Conservation (phyloP, 805 yeast species). For the Candida peoriensis region DNA sequence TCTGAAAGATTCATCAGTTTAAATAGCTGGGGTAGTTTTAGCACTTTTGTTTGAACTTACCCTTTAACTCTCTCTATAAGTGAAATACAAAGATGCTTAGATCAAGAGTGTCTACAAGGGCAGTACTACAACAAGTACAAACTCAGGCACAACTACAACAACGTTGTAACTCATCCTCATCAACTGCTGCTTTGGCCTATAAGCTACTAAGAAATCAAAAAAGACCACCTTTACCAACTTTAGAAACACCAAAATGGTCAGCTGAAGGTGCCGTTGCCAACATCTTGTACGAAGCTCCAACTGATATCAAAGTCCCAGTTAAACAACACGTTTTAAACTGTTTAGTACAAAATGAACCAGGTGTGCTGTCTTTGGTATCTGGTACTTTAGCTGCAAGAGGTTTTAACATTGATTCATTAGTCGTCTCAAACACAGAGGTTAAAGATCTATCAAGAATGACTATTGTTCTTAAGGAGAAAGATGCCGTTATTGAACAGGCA, state of each 20-base stretch:
- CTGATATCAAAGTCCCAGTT: conserved; percentile 48
- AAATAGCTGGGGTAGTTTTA: too few relatives aligned
- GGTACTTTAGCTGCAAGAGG: conserved; percentile 98
- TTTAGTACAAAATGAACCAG: conserved; percentile 97
- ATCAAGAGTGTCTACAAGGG: too few relatives aligned
- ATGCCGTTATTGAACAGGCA: conserved; percentile 95
- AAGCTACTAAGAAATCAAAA: conserved; percentile 79
- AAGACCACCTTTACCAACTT: conserved; percentile 87
- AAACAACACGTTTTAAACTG: conserved; percentile 92
- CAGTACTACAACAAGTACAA: too few relatives aligned
- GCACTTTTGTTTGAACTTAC: too few relatives aligned
- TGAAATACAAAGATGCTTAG: too few relatives aligned
- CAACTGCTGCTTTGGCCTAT: conserved; percentile 93
- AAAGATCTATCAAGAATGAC: conserved; percentile 96
- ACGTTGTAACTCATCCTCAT: conserved; percentile 40
- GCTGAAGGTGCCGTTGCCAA: conserved; percentile 97
- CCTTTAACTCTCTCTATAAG: too few relatives aligned
- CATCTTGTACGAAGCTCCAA: conserved; percentile 85
- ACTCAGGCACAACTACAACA: too few relatives aligned
- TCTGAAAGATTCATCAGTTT: too few relatives aligned
- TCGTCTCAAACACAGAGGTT: conserved; percentile 95
- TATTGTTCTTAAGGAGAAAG: conserved; percentile 88
- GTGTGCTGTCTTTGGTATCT: conserved; percentile 88
- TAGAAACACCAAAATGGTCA: conserved; percentile 92
- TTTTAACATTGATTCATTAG: conserved; percentile 94